Percentiles rank a stretch among this genome's conserved stretches.
phyloP scores from a whole-genome alignment of 1,284 basidiomycete species.

The Lignosus rhinocerotis region DNA sequence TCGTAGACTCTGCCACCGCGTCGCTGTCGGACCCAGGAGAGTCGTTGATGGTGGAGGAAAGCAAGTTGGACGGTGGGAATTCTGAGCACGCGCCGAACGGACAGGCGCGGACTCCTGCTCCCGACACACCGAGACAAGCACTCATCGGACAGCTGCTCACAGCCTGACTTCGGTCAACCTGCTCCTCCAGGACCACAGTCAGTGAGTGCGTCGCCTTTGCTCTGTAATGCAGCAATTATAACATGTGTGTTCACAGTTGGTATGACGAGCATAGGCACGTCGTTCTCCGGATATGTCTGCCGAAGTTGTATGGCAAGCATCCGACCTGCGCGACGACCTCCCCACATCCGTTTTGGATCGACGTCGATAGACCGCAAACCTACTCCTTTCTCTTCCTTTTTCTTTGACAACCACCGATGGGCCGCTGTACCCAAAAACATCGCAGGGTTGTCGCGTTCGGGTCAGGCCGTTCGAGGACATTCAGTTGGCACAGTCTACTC shows the following conservation, averaged over 20 bases:
- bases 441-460: conserved; percentile 9
- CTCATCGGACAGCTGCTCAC: too few relatives aligned
- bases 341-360: conserved; percentile 21
- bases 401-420: conserved; percentile 60
- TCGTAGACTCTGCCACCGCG: conserved; percentile 17
- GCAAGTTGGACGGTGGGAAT: conserved; percentile 16
- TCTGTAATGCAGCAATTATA: neutral
- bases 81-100: neutral
- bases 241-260: neutral
- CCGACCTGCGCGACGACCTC: conserved; percentile 10
- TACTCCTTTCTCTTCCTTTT: conserved; percentile 52
- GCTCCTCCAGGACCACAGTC: neutral
- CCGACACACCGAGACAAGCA: too few relatives aligned
- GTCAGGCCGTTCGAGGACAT: conserved; percentile 13
- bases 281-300: conserved; percentile 19
- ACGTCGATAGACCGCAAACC: conserved; percentile 26
- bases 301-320: conserved; percentile 22
- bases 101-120: too few relatives aligned
- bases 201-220: neutral
- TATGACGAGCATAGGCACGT: conserved; percentile 11
- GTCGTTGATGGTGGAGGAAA: conserved; percentile 21
- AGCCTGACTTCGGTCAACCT: too few relatives aligned
- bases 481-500: conserved; percentile 17
- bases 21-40: conserved; percentile 4
- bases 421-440: conserved; percentile 14